Evolutionary conservation across 2,329 filamentous ascomycete species (phyloP).

Genomic region (Epichloe amarillans): DNA sequence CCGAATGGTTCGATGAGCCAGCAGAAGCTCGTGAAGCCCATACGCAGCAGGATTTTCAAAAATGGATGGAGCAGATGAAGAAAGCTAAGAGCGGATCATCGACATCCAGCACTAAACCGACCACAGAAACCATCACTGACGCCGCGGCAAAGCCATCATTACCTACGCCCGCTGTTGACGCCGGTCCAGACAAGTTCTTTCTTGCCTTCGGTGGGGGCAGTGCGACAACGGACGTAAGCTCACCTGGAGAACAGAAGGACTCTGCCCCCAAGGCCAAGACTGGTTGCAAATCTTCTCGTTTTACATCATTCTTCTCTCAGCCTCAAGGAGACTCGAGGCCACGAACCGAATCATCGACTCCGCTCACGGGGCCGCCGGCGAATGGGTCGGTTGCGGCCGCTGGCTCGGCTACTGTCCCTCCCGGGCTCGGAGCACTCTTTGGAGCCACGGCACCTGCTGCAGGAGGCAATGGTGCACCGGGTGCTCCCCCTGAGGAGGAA

Average conservation of each 20-base stretch:
- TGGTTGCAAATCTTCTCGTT: slow-evolving; percentile 60
- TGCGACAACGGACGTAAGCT: slow-evolving; percentile 33
- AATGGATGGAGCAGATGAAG: slow-evolving; percentile 89
- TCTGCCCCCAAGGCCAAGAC: slow-evolving; percentile 38
- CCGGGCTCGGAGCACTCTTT: slow-evolving; percentile 4
- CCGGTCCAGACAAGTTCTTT: slow-evolving; percentile 68
- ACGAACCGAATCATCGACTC: slow-evolving; percentile 35
- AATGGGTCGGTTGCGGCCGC: slow-evolving; percentile 5
- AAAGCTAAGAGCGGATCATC: slow-evolving; percentile 35
- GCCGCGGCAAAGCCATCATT: slow-evolving; percentile 40
- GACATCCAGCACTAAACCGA: slow-evolving; percentile 16
- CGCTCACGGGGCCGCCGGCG: slow-evolving; percentile 21
- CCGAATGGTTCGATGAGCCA: slow-evolving; percentile 76
- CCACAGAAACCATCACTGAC: slow-evolving; percentile 26
- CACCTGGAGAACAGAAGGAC: slow-evolving; percentile 33
- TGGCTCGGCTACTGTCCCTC: slow-evolving; percentile 3
- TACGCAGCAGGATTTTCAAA: slow-evolving; percentile 84
- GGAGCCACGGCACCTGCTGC: not conserved
- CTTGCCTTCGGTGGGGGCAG: slow-evolving; percentile 35
- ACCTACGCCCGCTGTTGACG: slow-evolving; percentile 50
- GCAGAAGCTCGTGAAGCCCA: slow-evolving; percentile 58
- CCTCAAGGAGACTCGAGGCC: slow-evolving; percentile 37
- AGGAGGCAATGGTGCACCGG: not conserved
- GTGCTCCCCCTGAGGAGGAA: slow-evolving; percentile 44
- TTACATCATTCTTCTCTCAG: slow-evolving; percentile 62